Evolutionary conservation across 1,284 basidiomycete species (phyloP).

Genomic region (Naganishia liquefaciens): DNA sequence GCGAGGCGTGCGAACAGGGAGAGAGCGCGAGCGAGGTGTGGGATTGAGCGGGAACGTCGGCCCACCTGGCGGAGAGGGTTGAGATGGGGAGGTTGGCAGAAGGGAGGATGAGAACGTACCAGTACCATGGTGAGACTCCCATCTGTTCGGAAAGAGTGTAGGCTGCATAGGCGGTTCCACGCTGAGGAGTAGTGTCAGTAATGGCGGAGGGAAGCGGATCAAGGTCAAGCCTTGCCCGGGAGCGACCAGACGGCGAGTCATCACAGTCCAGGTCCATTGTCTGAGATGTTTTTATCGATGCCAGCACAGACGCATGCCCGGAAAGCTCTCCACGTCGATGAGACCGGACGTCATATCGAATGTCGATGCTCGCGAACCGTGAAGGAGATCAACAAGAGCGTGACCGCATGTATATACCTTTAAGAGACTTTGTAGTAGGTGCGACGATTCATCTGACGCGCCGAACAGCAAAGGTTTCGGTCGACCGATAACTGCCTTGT

Average conservation of each 20-base stretch:
- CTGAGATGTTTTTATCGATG: no score
- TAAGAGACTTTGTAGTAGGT: no score
- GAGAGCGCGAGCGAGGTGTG: conserved; percentile 60
- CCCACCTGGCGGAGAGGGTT: conserved; percentile 53
- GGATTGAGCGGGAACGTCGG: conserved; percentile 64
- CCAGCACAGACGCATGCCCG: no score
- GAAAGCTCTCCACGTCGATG: conserved; percentile 56
- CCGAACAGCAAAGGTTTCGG: no score
- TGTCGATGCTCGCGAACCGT: background rate
- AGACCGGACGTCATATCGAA: conserved; percentile 56
- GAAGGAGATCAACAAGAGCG: no score
- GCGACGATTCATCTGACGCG: no score
- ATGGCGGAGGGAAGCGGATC: conserved; percentile 62
- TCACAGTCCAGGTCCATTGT: background rate
- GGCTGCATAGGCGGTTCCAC: conserved; percentile 63
- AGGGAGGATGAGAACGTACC: conserved; percentile 15
- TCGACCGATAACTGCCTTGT: no score
- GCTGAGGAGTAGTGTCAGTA: conserved; percentile 41
- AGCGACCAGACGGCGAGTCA: no score
- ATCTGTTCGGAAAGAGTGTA: conserved; percentile 73
- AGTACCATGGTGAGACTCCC: conserved; percentile 56
- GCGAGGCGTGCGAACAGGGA: conserved; percentile 63
- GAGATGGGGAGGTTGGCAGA: background rate
- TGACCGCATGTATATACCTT: no score
- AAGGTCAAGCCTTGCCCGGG: no score